phyloP scores from a whole-genome alignment of 352 stramenopile species.

The Pythium aristosporum region DNA sequence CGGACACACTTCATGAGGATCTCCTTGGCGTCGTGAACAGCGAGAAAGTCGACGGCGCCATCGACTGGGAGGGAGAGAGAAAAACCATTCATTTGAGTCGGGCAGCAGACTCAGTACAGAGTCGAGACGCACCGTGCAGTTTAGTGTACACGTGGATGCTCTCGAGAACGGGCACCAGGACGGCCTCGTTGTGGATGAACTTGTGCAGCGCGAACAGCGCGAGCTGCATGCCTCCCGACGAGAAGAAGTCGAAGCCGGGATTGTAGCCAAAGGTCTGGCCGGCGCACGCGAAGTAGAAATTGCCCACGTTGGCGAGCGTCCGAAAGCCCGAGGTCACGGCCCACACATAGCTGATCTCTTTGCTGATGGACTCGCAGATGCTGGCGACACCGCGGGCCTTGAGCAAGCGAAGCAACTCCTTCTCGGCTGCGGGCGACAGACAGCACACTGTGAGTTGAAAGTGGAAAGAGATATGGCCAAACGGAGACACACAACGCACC shows the following conservation, averaged over 20 bases:
- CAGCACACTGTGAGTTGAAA: background rate
- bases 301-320: constrained; percentile 59
- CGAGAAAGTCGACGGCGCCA: constrained; percentile 65
- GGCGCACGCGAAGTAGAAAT: constrained; percentile 81
- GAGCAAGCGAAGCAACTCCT: constrained; percentile 62
- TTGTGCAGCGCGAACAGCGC: constrained; percentile 68
- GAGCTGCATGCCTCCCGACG: constrained; percentile 59
- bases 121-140: constrained; percentile 45
- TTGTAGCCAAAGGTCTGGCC: constrained; percentile 67
- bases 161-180: constrained; percentile 66
- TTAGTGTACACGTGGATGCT: constrained; percentile 72
- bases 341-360: constrained; percentile 81
- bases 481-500: background rate
- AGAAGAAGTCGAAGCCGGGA: constrained; percentile 64
- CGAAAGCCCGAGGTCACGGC: constrained; percentile 66
- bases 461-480: background rate
- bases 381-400: constrained; percentile 60
- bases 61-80: constrained; percentile 35
- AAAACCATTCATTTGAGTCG: background rate
- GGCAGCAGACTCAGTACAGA: background rate
- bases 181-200: constrained; percentile 69
- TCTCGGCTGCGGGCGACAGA: constrained; percentile 39
- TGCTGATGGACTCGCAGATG: constrained; percentile 68
- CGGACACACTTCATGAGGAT: constrained; percentile 73
- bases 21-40: constrained; percentile 45